Percentiles rank a stretch among this genome's conserved stretches.
Evolutionary conservation across 257 asterid genomes (phyloP).

Genomic region (Fraxinus cuspidata): DNA sequence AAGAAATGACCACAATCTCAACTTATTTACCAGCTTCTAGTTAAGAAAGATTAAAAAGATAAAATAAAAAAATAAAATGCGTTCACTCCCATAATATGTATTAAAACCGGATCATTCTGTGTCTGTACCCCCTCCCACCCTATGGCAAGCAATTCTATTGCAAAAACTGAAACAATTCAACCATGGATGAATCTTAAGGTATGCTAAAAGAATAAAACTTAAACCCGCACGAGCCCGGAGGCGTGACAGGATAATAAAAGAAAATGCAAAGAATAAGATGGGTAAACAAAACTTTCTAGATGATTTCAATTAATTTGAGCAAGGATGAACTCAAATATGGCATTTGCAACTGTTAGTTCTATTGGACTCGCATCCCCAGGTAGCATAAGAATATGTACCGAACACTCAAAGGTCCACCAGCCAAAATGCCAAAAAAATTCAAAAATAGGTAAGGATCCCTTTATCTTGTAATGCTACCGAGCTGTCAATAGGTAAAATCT

Average conservation of each 20-base stretch:
- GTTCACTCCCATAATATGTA: not conserved
- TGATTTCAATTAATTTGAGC: constrained; percentile 33
- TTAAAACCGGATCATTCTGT: not conserved
- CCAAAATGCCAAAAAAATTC: constrained; percentile 35
- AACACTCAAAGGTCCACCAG: constrained; percentile 30
- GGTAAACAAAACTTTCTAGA: constrained; percentile 37
- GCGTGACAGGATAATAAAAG: not conserved
- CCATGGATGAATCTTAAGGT: no score
- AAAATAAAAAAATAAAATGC: not conserved
- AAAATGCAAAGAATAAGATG: not conserved
- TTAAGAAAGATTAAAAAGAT: not conserved
- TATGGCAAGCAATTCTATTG: not conserved
- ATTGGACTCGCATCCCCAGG: constrained; percentile 26
- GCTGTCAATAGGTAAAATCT: constrained; percentile 15
- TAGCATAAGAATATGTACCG: constrained; percentile 23
- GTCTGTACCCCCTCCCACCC: not conserved
- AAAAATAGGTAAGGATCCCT: constrained; percentile 24
- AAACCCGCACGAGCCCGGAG: not conserved
- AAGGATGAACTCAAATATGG: constrained; percentile 31
- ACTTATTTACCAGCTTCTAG: not conserved
- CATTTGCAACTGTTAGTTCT: constrained; percentile 43
- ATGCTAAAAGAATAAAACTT: not conserved
- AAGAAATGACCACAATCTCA: not conserved
- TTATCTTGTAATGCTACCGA: constrained; percentile 12
- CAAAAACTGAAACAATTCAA: not conserved